Base-by-base conservation (phyloP, 116 monocot genomes). In the Thalassia testudinum region DNA sequence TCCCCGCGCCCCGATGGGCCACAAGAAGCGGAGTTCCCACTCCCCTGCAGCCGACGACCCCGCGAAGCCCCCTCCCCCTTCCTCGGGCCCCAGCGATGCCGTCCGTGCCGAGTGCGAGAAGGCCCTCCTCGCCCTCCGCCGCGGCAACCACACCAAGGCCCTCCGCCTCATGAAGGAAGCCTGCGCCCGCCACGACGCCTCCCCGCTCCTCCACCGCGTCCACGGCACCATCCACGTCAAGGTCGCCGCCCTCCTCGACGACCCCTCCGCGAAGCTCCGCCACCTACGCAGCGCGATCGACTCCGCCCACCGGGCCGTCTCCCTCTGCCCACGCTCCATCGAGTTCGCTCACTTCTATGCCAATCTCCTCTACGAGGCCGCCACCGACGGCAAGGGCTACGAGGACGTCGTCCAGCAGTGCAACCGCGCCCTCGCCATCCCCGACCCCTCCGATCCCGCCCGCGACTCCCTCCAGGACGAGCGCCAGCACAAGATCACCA, bases 291-390 rank as follows among this genome's bases (percentile, higher is more conserved):
- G 54, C 27, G 93, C 93, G 2, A 38, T 93, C 56, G 87, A 87
- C 24, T 80, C 87, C 0, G 80, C 93, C 10, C 64, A 64, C 10
- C 64, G 52, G 24, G 87, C 93, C 0, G 68, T 57, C 14, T 19
- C 26, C 24, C 70, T 93, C 0, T 78, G 87, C 7, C 87, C 93
- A 15, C 21, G 61, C 12, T 93, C 93, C 12, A 44, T 87, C 21
- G 93, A 93, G 75, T 80, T 87, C 50, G 77, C 87, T 11, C 76
- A 76, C 54, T 93, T 93, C 61, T 66, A 87, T 27, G 93, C 93
- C 7, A 66, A 62, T 49, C 59, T 93, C 7, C 72, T 93, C 27
- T 81, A 61, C 48, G 93, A 93, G 34, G 63, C 66, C 12, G 77
- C 83, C 25, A 43, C 57, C 2, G 77, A 73, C 24, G 52, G 70